Conservation (phyloP, 2,329 filamentous ascomycete species). For the Aspergillus felis region DNA sequence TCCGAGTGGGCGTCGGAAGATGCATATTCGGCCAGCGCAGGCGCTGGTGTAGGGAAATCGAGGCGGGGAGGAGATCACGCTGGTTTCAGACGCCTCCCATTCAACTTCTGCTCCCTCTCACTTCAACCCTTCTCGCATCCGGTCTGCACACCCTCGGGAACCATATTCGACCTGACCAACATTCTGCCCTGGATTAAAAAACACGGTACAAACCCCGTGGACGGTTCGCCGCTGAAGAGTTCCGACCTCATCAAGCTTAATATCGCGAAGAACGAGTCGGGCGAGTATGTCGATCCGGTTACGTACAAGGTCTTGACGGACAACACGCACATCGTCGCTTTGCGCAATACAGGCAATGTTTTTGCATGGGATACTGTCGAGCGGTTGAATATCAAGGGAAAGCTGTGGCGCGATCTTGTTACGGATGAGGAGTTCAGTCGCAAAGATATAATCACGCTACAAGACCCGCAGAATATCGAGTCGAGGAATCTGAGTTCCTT, state of each 20-base stretch:
- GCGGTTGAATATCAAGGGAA: constrained; percentile 91
- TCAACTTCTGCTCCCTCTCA: constrained; percentile 96
- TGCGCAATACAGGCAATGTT: constrained; percentile 84
- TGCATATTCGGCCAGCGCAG: constrained; percentile 76
- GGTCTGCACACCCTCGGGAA: constrained; percentile 82
- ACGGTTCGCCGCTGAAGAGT: constrained; percentile 71
- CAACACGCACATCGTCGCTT: constrained; percentile 92
- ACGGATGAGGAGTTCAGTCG: constrained; percentile 82
- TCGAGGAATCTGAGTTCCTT: constrained; percentile 80
- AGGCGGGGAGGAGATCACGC: constrained; percentile 51
- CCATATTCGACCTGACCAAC: constrained; percentile 91
- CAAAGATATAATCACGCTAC: constrained; percentile 90
- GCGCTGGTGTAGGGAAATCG: constrained; percentile 59
- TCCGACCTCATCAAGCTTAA: constrained; percentile 86
- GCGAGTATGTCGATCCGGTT: constrained; percentile 90
- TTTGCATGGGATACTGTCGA: constrained; percentile 96
- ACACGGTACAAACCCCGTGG: constrained; percentile 86
- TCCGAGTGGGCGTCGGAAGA: constrained; percentile 95
- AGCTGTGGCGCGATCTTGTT: constrained; percentile 89
- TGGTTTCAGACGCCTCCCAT: constrained; percentile 83
- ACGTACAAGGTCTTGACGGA: constrained; percentile 98
- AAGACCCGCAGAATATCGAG: constrained; percentile 88
- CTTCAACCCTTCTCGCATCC: constrained; percentile 93
- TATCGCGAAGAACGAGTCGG: constrained; percentile 87
- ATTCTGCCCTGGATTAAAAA: constrained; percentile 93